These are phyloP conservation scores for Nyssa sinensis DNA, from an alignment of 148 eudicot genomes.

Conservation along the genomic window DNA sequence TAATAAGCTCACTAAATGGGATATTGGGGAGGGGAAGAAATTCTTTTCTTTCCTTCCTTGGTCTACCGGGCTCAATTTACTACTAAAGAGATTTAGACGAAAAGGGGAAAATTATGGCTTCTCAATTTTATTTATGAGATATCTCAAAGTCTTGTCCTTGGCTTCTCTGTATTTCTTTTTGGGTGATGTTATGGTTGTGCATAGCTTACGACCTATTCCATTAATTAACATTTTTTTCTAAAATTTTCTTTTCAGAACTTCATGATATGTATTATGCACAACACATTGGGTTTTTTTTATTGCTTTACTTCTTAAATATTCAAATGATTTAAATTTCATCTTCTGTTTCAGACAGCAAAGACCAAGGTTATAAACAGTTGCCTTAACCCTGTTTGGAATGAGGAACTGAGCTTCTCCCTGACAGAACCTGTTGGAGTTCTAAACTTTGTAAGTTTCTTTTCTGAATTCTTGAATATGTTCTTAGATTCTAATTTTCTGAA, in stretches of 20 bases:
- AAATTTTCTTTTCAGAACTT: too few species aligned
- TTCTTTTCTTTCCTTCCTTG: background rate
- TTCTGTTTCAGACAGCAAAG: slow-evolving; percentile 45
- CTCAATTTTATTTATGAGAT: background rate
- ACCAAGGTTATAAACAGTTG: slow-evolving; percentile 75
- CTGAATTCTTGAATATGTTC: too few species aligned
- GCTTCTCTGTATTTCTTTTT: background rate
- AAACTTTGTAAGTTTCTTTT: slow-evolving; percentile 38
- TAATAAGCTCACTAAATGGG: too few species aligned
- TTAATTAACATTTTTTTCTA: too few species aligned
- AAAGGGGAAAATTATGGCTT: background rate
- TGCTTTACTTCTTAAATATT: background rate
- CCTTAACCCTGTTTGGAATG: slow-evolving; percentile 81
- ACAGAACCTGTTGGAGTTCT: slow-evolving; percentile 47
- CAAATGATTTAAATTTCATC: background rate
- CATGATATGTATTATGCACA: background rate
- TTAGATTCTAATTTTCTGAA: too few species aligned
- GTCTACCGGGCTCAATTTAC: background rate
- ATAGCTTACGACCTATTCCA: background rate
- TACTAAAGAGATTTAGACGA: background rate
- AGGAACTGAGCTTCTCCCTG: slow-evolving; percentile 54
- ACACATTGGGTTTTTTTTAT: background rate
- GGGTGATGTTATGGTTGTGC: background rate
- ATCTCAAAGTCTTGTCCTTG: background rate
- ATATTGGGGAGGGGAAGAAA: background rate